Percentiles rank a stretch among this genome's conserved stretches.
Conservation (phyloP, 23 red algal species). For the Gracilaria domingensis region DNA sequence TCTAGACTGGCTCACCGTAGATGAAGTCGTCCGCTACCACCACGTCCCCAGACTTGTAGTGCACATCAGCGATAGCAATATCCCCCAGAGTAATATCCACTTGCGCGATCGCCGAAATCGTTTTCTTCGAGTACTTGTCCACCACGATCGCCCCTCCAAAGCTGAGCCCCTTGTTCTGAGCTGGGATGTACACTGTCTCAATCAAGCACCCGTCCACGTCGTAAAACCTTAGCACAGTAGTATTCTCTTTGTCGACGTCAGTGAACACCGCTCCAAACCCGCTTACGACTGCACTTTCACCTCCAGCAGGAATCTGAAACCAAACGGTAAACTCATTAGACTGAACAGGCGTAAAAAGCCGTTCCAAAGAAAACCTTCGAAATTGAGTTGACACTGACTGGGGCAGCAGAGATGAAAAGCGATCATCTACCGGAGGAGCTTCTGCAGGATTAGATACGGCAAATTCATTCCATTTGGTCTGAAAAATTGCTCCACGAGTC, state of each 20-base stretch:
- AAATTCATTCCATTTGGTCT: constrained; percentile 36
- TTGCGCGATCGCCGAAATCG: not conserved
- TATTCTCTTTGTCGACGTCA: constrained; percentile 20
- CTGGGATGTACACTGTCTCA: constrained; percentile 1
- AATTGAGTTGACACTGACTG: not conserved
- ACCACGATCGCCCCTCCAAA: constrained; percentile 37
- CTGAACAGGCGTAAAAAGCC: constrained; percentile 38
- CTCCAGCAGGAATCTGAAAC: constrained; percentile 28
- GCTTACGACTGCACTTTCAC: constrained; percentile 1
- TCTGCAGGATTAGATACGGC: constrained; percentile 35
- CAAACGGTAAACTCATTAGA: constrained; percentile 12
- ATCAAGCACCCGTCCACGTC: constrained; percentile 20
- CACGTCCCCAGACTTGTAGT: constrained; percentile 27
- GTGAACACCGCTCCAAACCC: constrained; percentile 49
- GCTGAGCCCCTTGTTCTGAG: constrained; percentile 32
- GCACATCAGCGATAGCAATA: constrained; percentile 17
- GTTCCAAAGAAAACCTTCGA: constrained; percentile 14
- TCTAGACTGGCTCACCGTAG: constrained; percentile 55
- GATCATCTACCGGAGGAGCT: constrained; percentile 17
- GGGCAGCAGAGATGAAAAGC: constrained; percentile 28
- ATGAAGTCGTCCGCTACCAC: constrained; percentile 66
- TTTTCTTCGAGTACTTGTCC: not conserved
- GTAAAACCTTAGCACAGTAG: constrained; percentile 21
- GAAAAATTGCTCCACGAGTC: constrained; percentile 39
- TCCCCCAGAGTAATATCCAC: constrained; percentile 49